Percentiles rank a stretch among this genome's conserved stretches.
Evolutionary conservation across 768 basidiomycete species (phyloP).

Genomic region (Candolleomyces efflorescens): DNA sequence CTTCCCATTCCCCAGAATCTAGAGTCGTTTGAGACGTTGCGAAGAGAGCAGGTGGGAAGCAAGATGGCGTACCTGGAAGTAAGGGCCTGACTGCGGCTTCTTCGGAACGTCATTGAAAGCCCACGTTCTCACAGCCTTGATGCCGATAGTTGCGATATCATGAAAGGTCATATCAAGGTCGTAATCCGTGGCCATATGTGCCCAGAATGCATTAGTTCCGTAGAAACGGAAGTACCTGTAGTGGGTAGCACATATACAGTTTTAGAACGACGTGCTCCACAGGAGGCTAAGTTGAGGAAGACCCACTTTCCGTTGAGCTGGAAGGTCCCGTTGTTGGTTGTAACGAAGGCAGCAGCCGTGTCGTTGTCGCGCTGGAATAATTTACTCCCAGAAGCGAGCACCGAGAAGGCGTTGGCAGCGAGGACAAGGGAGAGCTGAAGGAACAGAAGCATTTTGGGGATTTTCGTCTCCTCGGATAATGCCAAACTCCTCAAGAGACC

Average conservation of each 20-base stretch:
- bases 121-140: slow-evolving; percentile 20
- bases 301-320: slow-evolving; percentile 10
- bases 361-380: no score
- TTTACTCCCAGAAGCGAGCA: no score
- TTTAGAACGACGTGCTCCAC: no score
- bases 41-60: neutral
- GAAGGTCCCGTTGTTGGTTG: slow-evolving; percentile 11
- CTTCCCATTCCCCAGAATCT: slow-evolving; percentile 13
- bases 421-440: no score
- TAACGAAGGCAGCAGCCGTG: slow-evolving; percentile 10
- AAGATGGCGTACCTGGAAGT: slow-evolving; percentile 22
- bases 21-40: neutral
- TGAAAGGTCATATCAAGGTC: slow-evolving; percentile 18
- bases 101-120: slow-evolving; percentile 19
- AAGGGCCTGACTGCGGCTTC: slow-evolving; percentile 14
- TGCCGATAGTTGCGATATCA: slow-evolving; percentile 12
- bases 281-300: neutral
- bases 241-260: neutral
- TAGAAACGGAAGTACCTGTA: slow-evolving; percentile 16
- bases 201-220: slow-evolving; percentile 20
- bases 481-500: no score
- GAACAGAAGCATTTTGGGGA: no score
- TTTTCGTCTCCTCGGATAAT: no score
- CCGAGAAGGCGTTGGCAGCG: no score
- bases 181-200: slow-evolving; percentile 14